Percentiles rank a stretch among this genome's conserved stretches.
These are phyloP conservation scores for Rubroshorea leprosula DNA, from an alignment of 345 rosid species.

Conservation along the genomic window DNA sequence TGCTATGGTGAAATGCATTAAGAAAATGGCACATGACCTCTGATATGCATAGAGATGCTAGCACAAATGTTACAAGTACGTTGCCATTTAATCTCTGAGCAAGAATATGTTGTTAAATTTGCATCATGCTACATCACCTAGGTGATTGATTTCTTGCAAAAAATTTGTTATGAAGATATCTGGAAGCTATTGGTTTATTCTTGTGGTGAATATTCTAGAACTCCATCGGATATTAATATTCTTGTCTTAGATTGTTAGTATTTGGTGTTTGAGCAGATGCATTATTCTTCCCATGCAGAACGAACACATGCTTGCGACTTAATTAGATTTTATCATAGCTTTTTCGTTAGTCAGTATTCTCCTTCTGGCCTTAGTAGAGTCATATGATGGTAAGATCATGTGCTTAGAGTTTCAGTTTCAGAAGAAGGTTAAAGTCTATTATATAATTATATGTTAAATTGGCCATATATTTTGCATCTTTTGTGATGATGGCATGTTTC, in stretches of 20 bases:
- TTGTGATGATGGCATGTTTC: not conserved
- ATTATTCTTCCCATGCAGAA: not conserved
- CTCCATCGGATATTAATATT: not conserved
- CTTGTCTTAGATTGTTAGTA: not conserved
- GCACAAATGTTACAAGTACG: constrained; percentile 4
- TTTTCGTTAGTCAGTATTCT: not conserved
- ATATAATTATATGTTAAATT: no score
- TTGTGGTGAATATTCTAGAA: not conserved
- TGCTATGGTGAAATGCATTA: constrained; percentile 25
- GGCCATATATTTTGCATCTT: not conserved
- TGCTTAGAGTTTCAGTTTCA: not conserved
- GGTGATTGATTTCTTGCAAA: constrained; percentile 5
- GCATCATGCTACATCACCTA: constrained; percentile 4
- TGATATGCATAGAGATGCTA: constrained; percentile 16
- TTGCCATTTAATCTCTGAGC: constrained; percentile 7
- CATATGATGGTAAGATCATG: constrained; percentile 1
- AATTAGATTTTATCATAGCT: not conserved
- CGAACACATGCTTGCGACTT: not conserved
- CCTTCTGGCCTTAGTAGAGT: constrained; percentile 1
- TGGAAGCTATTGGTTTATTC: not conserved
- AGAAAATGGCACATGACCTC: constrained; percentile 16
- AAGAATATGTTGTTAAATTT: constrained; percentile 4
- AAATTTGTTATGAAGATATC: not conserved
- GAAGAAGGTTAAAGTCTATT: not conserved
- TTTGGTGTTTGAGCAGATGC: not conserved